phyloP scores from a whole-genome alignment of 495 filamentous ascomycete species.

The Aspergillus campestris region DNA sequence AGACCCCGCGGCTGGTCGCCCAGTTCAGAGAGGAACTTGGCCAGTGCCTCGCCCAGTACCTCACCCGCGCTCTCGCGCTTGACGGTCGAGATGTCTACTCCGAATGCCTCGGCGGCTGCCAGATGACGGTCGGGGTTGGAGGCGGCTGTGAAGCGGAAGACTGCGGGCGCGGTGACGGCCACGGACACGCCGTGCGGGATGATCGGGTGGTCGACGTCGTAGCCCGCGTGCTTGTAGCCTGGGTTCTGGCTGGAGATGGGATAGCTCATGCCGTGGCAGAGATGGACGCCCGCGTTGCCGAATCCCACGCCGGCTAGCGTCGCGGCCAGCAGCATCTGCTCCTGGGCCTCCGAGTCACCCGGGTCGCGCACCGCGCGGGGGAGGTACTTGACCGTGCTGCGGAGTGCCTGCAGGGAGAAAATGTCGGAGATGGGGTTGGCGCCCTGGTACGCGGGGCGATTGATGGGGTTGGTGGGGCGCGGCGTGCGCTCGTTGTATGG shows the following conservation, averaged over 20 bases:
- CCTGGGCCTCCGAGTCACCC: constrained; percentile 84
- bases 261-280: constrained; percentile 97
- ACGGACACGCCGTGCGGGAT: constrained; percentile 96
- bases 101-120: constrained; percentile 81
- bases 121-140: constrained; percentile 89
- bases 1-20: constrained; percentile 88
- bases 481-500: constrained; percentile 80
- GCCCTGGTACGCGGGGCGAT: constrained; percentile 90
- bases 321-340: constrained; percentile 88
- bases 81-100: constrained; percentile 77
- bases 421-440: constrained; percentile 97
- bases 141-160: constrained; percentile 86
- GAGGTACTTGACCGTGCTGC: constrained; percentile 78
- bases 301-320: constrained; percentile 94
- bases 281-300: constrained; percentile 93
- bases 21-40: constrained; percentile 67
- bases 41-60: constrained; percentile 72
- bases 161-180: constrained; percentile 86
- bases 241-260: constrained; percentile 92
- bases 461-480: constrained; percentile 79
- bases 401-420: constrained; percentile 78
- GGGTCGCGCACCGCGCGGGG: constrained; percentile 78
- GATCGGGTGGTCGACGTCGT: constrained; percentile 62
- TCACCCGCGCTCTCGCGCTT: constrained; percentile 83
- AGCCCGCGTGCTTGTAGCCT: constrained; percentile 78